Base-by-base conservation (phyloP, 2,329 filamentous ascomycete species). In the Aspergillus ruber region DNA sequence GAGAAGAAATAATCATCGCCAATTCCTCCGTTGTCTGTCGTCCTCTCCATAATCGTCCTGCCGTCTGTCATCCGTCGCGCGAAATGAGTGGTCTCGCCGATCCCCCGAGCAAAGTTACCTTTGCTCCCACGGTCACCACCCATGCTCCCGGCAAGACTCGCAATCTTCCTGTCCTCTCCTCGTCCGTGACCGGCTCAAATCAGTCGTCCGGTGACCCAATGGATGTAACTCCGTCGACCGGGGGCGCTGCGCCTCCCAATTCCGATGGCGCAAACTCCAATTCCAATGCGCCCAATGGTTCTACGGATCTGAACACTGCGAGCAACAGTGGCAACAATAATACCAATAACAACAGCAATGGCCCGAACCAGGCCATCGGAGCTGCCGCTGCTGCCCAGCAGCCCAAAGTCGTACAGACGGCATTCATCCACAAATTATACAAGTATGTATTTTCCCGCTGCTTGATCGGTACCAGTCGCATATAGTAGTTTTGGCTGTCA, bases 401-500 rank as follows among this genome's bases (percentile, higher is more conserved):
- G 65, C 90, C 93, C 50, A 98, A 98, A 72, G 91, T 96, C 40
- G 90, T 97, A 13, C 93, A 98, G 73, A 97, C 93, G 9, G 93
- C 93, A 18, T 98, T 98, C 63, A 97, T 98, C 56, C 93, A 98
- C 70, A 98, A 98, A 71, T 81, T 98, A 32, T 98, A 97, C 77
- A 96, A 94, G 90, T 96, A 77, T 64, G 85, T 55, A 38, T 27
- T 13, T 18, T 21, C 38, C 36, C 10, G 44, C 43, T 25, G 27
- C 29, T 25, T 18, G 25, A 29, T 44, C 20, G 27, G n/a, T 25
- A 21, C 25, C 35, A 15, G 35, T 35, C 6, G 29, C 25, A 6
- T 40, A 27, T 44, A 25, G 42, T 48, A 35, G 42, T 47, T 12
- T 33, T 20, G 44, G 39, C 23, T 36, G 36, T 43, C 23, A 33